Evolutionary conservation across 1,284 basidiomycete genomes (phyloP).

Genomic region (Ustilago xerochloae): DNA sequence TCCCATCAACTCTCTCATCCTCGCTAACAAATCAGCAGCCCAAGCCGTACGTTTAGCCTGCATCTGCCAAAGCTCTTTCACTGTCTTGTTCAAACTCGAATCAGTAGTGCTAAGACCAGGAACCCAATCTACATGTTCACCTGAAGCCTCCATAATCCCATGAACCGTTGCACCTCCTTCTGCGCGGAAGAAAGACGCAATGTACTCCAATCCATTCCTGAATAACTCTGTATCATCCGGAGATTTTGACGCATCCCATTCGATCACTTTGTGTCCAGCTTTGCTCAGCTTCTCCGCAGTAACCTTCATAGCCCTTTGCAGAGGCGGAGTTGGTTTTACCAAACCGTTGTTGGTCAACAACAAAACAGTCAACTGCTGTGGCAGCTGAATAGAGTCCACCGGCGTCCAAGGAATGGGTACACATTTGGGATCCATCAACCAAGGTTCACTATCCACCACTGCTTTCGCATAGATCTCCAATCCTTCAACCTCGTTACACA

Average conservation of each 20-base stretch:
- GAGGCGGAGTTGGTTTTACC: constrained; percentile 78
- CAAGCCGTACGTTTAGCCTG: constrained; percentile 44
- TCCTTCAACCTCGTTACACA: constrained; percentile 32
- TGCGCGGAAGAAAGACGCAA: constrained; percentile 45
- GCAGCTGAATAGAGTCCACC: constrained; percentile 8
- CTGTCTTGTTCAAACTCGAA: constrained; percentile 9
- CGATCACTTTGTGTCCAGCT: constrained; percentile 76
- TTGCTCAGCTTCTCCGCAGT: constrained; percentile 74
- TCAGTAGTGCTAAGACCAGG: constrained; percentile 24
- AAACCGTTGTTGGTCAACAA: constrained; percentile 76
- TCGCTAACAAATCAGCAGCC: constrained; percentile 31
- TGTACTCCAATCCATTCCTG: constrained; percentile 6
- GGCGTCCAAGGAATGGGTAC: constrained; percentile 53
- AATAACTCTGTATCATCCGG: constrained; percentile 34
- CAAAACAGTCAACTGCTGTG: constrained; percentile 72
- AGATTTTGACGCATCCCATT: constrained; percentile 69
- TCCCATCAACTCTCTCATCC: constrained; percentile 18
- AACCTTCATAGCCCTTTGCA: constrained; percentile 75
- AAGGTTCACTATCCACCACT: constrained; percentile 48
- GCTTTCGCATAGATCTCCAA: constrained; percentile 48
- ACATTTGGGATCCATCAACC: constrained; percentile 48
- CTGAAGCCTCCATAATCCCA: constrained; percentile 39
- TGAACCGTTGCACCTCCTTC: constrained; percentile 48
- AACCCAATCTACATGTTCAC: constrained; percentile 50
- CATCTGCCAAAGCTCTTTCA: constrained; percentile 38